Evolutionary conservation across 106 monocot species (phyloP).

Genomic region (Agapanthus africanus): DNA sequence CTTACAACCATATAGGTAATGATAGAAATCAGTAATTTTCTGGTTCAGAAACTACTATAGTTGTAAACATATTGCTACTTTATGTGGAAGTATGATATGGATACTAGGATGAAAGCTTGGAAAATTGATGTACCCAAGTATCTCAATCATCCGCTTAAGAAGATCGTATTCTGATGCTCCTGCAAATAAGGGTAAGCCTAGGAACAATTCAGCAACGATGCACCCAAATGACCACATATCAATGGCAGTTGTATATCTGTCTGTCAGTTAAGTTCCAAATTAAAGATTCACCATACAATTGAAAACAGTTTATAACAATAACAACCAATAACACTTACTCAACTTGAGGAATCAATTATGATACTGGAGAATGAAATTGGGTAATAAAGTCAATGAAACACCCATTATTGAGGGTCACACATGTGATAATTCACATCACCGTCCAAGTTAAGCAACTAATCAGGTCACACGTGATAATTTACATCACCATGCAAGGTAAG

Average conservation of each 20-base stretch:
- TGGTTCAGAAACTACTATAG: not conserved
- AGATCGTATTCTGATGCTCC: constrained; percentile 96
- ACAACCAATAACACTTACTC: not conserved
- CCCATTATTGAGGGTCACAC: too few species aligned
- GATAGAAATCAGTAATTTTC: not conserved
- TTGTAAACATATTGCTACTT: too few species aligned
- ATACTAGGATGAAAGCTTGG: not conserved
- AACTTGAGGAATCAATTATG: not conserved
- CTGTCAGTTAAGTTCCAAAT: constrained; percentile 35
- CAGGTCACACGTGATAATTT: not conserved
- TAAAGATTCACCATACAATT: constrained; percentile 1
- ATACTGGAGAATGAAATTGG: not conserved
- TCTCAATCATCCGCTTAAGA: constrained; percentile 76
- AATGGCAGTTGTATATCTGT: constrained; percentile 88
- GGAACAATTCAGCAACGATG: constrained; percentile 84
- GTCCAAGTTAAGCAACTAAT: not conserved
- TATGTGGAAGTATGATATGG: not conserved
- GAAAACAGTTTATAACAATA: not conserved
- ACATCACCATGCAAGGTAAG: constrained; percentile 4
- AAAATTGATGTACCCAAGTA: constrained; percentile 50
- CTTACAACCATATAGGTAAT: too few species aligned
- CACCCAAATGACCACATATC: constrained; percentile 99
- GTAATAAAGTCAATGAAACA: not conserved
- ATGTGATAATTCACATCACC: too few species aligned
- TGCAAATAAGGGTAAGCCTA: constrained; percentile 94